phyloP scores from a whole-genome alignment of 140 eudicot species.

The Bidens hawaiensis region DNA sequence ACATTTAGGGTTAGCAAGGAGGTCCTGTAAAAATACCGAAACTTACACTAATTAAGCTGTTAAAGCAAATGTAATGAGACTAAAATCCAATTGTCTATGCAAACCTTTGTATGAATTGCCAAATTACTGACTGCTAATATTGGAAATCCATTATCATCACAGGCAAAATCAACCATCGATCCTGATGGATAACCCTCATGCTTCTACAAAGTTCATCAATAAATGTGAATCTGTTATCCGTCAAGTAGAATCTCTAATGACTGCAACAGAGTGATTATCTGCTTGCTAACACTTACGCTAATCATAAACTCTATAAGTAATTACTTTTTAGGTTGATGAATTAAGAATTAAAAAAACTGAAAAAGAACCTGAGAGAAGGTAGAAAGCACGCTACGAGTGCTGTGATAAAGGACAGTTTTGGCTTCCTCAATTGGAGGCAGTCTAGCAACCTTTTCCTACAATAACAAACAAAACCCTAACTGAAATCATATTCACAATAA shows the following conservation, averaged over 20 bases:
- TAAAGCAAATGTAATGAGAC: conserved; percentile 1
- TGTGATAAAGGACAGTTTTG: conserved; percentile 56
- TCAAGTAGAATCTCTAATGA: not conserved
- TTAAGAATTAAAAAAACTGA: not conserved
- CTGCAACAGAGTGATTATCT: not conserved
- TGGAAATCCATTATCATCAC: conserved; percentile 84
- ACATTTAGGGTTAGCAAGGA: conserved; percentile 71
- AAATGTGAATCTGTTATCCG: not conserved
- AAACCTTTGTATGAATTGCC: conserved; percentile 86
- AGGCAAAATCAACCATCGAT: conserved; percentile 86
- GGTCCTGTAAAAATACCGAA: conserved; percentile 57
- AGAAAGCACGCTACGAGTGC: conserved; percentile 70
- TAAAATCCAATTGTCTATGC: not conserved
- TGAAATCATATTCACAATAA: not conserved
- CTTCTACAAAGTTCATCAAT: conserved; percentile 42
- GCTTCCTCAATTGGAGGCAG: conserved; percentile 79
- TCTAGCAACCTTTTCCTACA: conserved; percentile 83
- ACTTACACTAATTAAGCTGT: not conserved
- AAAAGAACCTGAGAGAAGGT: conserved; percentile 65
- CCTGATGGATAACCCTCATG: conserved; percentile 84
- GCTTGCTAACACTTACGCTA: not conserved
- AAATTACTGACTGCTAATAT: conserved; percentile 79
- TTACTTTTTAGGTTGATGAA: not conserved
- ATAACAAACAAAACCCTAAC: conserved; percentile 10
- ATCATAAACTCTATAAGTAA: not conserved